Evolutionary conservation across 225 moss, liverwort and hornwort genomes (phyloP), one percentile per base, ranked within the genome.

Genomic region (Straminergon stramineum): DNA sequence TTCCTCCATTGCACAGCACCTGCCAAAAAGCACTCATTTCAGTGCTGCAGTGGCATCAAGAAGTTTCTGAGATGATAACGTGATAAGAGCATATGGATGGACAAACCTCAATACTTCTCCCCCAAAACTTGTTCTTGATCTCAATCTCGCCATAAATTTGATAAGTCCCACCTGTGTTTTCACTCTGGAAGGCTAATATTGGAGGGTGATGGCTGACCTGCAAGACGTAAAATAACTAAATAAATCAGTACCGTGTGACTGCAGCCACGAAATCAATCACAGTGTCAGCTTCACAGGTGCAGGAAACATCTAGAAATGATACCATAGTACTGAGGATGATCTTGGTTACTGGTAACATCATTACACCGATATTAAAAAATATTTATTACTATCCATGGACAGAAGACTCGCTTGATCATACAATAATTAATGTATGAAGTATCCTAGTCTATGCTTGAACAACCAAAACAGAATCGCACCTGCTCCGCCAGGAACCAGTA

Each of bases 141-240:
- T 99, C 99, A 90, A 99, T 96, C 91, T 99, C 99, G 56, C 99
- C 99, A 84, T 97, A 99, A 31, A 97, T 78, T 83, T 92, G 91
- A 89, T 95, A 99, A 26, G 93, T 87, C 56, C 95, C 96, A 81
- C 71, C 78, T 41, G 92, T 86, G 73, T 87, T 94, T 93, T 97
- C 99, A 84, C 93, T 96, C 82, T 97, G 96, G 66, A 99, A 99
- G 85, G 97, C 99, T 90, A 99, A 94, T 82, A 99, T 95, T 81
- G 99, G 99, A 86, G 99, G 99, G 85, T 99, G 99, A 84, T 99
- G 99, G 69, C 99, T 99, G 87, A 99, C 99, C 99, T 99, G 94
- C 88, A 91, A 82, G 28, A 80, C 16, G 34, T 64, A 57, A 70
- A 85, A 64, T 61, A 82, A 85, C 66, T 82, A 18, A 75, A 31